Conservation (phyloP, 1,284 basidiomycete genomes). For the Stygiomarasmius scandens region DNA sequence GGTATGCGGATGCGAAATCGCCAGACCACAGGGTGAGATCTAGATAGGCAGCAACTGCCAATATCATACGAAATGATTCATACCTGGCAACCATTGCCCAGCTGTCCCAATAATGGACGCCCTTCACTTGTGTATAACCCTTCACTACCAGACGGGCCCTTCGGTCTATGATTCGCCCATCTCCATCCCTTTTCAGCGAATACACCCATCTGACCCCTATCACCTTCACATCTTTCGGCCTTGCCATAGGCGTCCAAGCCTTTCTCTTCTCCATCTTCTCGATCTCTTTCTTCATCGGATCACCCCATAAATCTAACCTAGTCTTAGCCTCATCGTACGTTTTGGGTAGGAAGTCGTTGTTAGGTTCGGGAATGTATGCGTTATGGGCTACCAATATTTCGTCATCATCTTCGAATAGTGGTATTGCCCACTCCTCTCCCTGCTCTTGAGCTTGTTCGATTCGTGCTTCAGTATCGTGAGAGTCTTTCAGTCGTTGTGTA, state of each 20-base stretch:
- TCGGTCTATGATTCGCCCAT: neutral
- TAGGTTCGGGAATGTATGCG: neutral
- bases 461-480: neutral
- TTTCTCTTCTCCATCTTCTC: neutral
- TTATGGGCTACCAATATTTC: neutral
- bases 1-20: slow-evolving; percentile 3
- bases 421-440: neutral
- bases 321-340: neutral
- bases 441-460: neutral
- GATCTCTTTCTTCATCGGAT: neutral
- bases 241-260: neutral
- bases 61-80: neutral
- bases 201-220: neutral
- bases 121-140: slow-evolving; percentile 1
- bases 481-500: neutral
- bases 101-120: neutral
- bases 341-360: neutral
- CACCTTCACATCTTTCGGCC: neutral
- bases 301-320: neutral
- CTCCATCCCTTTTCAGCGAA: neutral
- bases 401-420: neutral
- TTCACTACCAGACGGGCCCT: neutral
- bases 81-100: neutral
- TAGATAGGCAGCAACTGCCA: neutral
- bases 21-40: neutral